phyloP scores from a whole-genome alignment of 2,329 filamentous ascomycete genomes.

The Fusarium sp. region DNA sequence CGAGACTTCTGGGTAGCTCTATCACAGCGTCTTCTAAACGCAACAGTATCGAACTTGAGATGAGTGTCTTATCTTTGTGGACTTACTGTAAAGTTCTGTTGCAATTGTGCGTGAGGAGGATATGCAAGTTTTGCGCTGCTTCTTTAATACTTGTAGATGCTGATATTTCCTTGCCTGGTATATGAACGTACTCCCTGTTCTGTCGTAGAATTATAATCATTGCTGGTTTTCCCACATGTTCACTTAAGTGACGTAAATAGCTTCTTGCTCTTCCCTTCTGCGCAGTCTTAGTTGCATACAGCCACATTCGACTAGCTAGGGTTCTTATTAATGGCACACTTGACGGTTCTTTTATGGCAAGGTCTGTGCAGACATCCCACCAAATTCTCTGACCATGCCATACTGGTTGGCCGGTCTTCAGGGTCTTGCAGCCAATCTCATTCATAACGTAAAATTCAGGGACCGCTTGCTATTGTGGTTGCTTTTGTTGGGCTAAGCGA shows the following conservation, averaged over 20 bases:
- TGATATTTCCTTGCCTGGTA: too few relatives aligned
- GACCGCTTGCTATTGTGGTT: background rate
- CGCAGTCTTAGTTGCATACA: too few relatives aligned
- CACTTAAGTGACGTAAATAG: too few relatives aligned
- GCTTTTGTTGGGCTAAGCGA: background rate
- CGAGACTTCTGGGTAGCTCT: background rate
- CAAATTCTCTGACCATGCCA: background rate
- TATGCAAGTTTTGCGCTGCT: background rate
- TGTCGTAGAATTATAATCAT: accelerated
- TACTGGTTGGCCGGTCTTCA: background rate
- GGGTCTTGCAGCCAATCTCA: accelerated
- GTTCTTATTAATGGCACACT: too few relatives aligned
- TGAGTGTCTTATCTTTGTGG: background rate
- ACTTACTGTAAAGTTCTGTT: accelerated
- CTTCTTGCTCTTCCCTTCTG: too few relatives aligned
- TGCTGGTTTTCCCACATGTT: too few relatives aligned
- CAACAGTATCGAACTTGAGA: background rate
- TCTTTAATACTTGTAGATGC: background rate
- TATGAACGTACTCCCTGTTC: accelerated
- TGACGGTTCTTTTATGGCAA: too few relatives aligned
- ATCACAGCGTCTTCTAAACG: background rate
- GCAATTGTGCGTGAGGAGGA: accelerated
- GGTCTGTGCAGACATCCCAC: background rate
- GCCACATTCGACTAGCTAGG: too few relatives aligned
- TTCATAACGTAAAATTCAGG: accelerated